phyloP scores from a whole-genome alignment of 768 basidiomycete species.

The Pleurotus cornucopiae region DNA sequence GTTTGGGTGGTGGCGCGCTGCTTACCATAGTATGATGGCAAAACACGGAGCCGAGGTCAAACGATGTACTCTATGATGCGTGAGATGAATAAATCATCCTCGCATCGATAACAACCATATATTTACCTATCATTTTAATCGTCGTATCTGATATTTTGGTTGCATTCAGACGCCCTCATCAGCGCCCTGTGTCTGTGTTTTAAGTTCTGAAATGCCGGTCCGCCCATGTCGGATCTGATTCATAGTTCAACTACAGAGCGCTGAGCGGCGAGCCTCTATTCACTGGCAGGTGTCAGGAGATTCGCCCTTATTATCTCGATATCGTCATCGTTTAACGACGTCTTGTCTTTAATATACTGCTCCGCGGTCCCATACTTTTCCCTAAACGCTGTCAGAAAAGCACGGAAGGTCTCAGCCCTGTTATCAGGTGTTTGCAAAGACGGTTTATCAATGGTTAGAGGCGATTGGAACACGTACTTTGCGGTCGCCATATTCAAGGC shows the following conservation, averaged over 20 bases:
- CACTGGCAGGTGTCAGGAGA: neutral
- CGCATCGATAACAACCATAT: too few species aligned
- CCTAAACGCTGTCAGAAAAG: constrained; percentile 24
- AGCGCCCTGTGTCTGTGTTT: too few species aligned
- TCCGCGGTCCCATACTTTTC: constrained; percentile 33
- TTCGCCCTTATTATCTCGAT: constrained; percentile 12
- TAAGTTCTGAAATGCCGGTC: too few species aligned
- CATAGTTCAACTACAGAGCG: too few species aligned
- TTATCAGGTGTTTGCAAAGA: neutral
- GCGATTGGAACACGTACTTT: constrained; percentile 18
- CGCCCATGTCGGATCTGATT: too few species aligned
- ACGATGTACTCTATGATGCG: too few species aligned
- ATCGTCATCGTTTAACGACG: constrained; percentile 27
- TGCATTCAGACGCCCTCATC: too few species aligned
- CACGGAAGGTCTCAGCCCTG: constrained; percentile 33
- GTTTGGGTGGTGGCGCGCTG: constrained; percentile 23
- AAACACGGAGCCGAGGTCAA: constrained; percentile 1
- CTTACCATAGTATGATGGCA: constrained; percentile 19
- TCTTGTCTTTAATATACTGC: constrained; percentile 25
- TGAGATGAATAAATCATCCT: too few species aligned
- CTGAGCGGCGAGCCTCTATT: too few species aligned
- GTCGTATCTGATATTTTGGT: too few species aligned
- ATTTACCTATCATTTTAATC: too few species aligned
- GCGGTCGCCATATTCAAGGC: constrained; percentile 29
- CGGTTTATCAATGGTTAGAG: neutral